Evolutionary conservation across 148 eudicot genomes (phyloP), one percentile per base, ranked within the genome.

Genomic region (Heliamphora exappendiculata): DNA sequence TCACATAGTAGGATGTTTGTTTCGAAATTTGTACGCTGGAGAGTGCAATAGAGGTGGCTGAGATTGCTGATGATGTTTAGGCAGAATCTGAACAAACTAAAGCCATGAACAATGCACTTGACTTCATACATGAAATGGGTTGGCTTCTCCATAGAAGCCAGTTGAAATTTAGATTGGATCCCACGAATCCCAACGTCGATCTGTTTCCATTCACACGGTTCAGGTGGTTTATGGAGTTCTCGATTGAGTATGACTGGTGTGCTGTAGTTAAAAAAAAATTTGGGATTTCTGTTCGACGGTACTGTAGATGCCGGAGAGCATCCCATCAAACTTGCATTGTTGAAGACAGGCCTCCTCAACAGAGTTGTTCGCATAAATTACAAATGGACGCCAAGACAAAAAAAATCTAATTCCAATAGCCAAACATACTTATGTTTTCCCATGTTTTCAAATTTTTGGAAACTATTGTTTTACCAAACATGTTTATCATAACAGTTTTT

Each of bases 121-220:
- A 95, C 53, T 95, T 95, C 72, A 70, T 95, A 64, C 89, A 95
- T 76, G 98, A 95, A 86, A 86, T 95, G 86, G 98, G 98, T 39
- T 95, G 98, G 98, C 92, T 95, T 82, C 94, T 95, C 75, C 96
- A 92, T 65, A 86, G 86, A 82, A 85, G 75, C 58, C 77, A 75
- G 37, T 45, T 78, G 79, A 89, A 70, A 70, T 12, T 72, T 19
- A 85, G 87, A 79, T 79, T 78, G 55, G 84, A 77, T 31, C 76
- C 77, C 42, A 62, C 33, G 47, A 79, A 81, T 72, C 75, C 81
- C 41, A 76, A 81, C 44, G 24, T 70, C 77, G 89, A 84, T 72
- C 85, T 78, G 6, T 92, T 92, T 74, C 79, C 97, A 66, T 89
- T 95, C 76, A 83, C 77, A 65, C 88, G 98, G 72, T 75, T 91